Evolutionary conservation across 2,329 filamentous ascomycete genomes (phyloP), one percentile per base, ranked within the genome.

Genomic region (Cercospora berteroae): DNA sequence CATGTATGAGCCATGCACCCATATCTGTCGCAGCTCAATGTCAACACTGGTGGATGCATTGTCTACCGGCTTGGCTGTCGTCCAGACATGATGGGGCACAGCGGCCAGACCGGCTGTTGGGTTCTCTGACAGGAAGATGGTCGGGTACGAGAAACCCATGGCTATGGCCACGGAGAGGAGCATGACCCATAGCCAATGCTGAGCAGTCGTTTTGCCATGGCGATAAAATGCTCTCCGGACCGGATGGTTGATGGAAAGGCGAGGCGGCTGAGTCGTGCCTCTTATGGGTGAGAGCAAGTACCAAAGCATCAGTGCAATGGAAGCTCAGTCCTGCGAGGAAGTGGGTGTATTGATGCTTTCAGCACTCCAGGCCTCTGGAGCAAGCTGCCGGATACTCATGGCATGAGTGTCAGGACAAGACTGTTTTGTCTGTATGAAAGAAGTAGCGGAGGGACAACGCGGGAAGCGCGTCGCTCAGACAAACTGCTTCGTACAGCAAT

Each of bases 1-100:
- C 89, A 94, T 94, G 75, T 93, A 93, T 77, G 86, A 89, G 69
- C 90, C 90, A 75, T 94, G 90, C 16, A 94, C 85, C 91, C 91
- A 94, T 65, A 92, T 86, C 66, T 91, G 91, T 71, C 90, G 89
- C 87, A 94, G 90, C 65, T 91, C 87, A n/a, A 94, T 88, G 77
- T 94, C 90, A 4, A 89, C 85, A 63, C 83, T 80, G 55, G 83
- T 81, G 13, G 65, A 60, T n/a, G 68, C 63, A 27, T 80, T 75
- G 4, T 80, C 79, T 10, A 74, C 62, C 3, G 71, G 71, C 63
- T 73, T 77, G 13, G 76, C 74, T 12, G 73, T 74, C 27, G 91
- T 93, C 91, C 91, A 94, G 72, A 91, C 90, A 85, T 94, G 90
- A 74, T 90, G 88, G 31, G 91, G 91, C 7, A 93, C 82, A 69